These are phyloP conservation scores for Anthostomella pinea DNA, from an alignment of 2,329 filamentous ascomycete species.

Conservation along the genomic window DNA sequence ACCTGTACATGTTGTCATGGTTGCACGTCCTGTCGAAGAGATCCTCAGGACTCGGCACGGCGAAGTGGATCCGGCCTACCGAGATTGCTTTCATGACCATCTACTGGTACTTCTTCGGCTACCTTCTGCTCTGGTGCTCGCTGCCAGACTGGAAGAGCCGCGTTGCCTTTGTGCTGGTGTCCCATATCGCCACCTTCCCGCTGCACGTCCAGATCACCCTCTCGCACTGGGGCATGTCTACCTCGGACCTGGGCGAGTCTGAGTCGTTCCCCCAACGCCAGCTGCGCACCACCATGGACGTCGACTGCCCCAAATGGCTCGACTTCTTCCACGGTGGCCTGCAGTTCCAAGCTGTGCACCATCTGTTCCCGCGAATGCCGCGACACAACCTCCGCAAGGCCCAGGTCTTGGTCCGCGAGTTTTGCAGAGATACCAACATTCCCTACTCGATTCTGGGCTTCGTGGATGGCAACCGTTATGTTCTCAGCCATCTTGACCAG, in stretches of 20 bases:
- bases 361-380: slow-evolving; percentile 66
- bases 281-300: slow-evolving; percentile 70
- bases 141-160: slow-evolving; percentile 58
- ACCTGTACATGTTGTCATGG: slow-evolving; percentile 68
- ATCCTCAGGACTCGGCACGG: slow-evolving; percentile 50
- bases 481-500: slow-evolving; percentile 47
- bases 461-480: slow-evolving; percentile 59
- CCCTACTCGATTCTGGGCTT: slow-evolving; percentile 62
- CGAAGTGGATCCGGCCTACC: slow-evolving; percentile 65
- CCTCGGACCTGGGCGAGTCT: slow-evolving; percentile 58
- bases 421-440: slow-evolving; percentile 62
- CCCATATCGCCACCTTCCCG: slow-evolving; percentile 64
- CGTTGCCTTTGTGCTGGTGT: slow-evolving; percentile 60
- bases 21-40: slow-evolving; percentile 59
- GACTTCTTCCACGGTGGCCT: slow-evolving; percentile 71
- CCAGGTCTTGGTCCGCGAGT: slow-evolving; percentile 59
- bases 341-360: slow-evolving; percentile 71
- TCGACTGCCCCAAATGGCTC: slow-evolving; percentile 69
- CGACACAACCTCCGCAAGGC: slow-evolving; percentile 63
- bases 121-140: slow-evolving; percentile 57
- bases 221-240: slow-evolving; percentile 71
- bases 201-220: slow-evolving; percentile 71
- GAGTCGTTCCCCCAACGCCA: slow-evolving; percentile 69
- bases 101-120: slow-evolving; percentile 69
- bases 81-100: slow-evolving; percentile 61